Evolutionary conservation across 2,329 filamentous ascomycete genomes (phyloP), one percentile per base, ranked within the genome.

Genomic region (Aspergillus phoenicis): DNA sequence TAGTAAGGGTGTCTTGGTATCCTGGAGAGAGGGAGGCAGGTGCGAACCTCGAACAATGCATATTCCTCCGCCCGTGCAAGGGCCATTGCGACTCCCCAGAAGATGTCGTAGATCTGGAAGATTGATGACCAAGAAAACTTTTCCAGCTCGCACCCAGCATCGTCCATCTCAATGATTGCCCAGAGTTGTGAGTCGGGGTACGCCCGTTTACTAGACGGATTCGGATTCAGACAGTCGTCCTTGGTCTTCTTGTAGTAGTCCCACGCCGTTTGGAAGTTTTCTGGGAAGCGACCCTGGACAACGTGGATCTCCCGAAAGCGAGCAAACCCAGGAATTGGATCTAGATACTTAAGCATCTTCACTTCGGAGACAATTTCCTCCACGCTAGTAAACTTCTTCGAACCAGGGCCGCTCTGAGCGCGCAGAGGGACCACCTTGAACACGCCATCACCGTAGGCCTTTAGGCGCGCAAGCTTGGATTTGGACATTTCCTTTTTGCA

Each of bases 111-210:
- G 2, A 84, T 78, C 63, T 83, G 79, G 60, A 79, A 80, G 4
- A 77, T 72, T 0, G 78, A 79, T 1, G 72, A 74, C 71, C 75
- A 78, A 33, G 69, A 65, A 30, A 80, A 76, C 17, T 77, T 78
- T 48, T 84, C 83, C 38, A 87, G 75, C 66, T 88, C 85, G 20
- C 76, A 82, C 2, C 87, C 87, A 0, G 87, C 87, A 68, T 89
- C 84, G 67, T 86, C 83, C 87, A 89, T 89, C 66, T 89, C 87
- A 11, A 89, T 78, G 13, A 88, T 82, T 0, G 85, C 84, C 85
- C 86, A 89, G 2, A 88, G 75, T 68, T 88, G 85, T 4, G 80
- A 77, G 43, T 83, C 80, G 0, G 79, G 75, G 62, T 86, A 87
- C 41, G 80, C 82, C 20, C 76, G 73, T 60, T 83, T 84, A 63